Evolutionary conservation across 306 rosid genomes (phyloP).

Genomic region (Vigna reflexopilosa): DNA sequence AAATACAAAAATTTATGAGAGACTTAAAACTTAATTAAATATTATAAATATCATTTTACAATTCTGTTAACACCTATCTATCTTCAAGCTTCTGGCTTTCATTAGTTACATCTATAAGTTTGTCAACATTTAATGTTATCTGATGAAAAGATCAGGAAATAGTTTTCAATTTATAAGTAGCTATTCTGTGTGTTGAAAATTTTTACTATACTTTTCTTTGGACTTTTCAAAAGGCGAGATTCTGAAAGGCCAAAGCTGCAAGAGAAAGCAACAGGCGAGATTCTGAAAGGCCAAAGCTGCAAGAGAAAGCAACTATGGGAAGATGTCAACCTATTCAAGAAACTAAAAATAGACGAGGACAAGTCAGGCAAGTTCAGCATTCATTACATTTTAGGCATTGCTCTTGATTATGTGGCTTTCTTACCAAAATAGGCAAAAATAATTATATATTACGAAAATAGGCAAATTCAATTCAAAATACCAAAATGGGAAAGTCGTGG

Average conservation of each 20-base stretch:
- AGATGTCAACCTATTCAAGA: conserved; percentile 63
- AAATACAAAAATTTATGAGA: no score
- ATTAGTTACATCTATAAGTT: neutral
- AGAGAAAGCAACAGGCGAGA: conserved; percentile 61
- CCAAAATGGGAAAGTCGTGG: no score
- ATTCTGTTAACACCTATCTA: neutral
- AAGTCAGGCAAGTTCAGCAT: conserved; percentile 53
- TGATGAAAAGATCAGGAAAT: conserved; percentile 16
- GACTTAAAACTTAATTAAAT: no score
- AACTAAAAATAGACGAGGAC: conserved; percentile 66
- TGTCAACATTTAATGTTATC: neutral
- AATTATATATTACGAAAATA: no score
- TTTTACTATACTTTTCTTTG: neutral
- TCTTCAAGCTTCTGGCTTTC: conserved; percentile 9
- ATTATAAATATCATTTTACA: neutral
- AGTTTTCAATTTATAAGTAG: conserved; percentile 4
- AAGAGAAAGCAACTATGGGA: conserved; percentile 69
- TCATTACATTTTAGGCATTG: neutral
- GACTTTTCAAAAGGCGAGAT: conserved; percentile 32
- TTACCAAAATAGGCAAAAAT: no score
- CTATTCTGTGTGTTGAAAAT: neutral
- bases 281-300: conserved; percentile 46
- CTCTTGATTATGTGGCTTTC: no score
- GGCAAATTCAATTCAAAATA: no score
- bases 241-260: conserved; percentile 51